Conservation (phyloP, 23 red algal genomes). For the Pyropia haitanensis region DNA sequence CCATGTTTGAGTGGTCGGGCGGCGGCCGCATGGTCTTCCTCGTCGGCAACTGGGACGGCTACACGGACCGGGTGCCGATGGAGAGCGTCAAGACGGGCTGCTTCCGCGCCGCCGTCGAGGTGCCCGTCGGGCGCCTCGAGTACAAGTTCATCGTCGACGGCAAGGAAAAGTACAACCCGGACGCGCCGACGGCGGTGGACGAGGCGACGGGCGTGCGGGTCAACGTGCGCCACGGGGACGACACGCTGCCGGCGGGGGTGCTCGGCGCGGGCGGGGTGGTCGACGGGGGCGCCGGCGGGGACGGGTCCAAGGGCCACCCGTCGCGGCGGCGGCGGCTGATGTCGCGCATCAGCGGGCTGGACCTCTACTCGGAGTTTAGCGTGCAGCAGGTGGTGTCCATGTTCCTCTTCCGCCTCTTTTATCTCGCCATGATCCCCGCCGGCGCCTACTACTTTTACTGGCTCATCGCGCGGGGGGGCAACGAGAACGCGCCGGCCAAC, state of each 20-base stretch:
- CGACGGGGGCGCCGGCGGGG: too few relatives aligned
- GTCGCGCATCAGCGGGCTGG: slow-evolving; percentile 49
- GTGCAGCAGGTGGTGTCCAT: slow-evolving; percentile 39
- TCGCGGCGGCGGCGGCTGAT: slow-evolving; percentile 12
- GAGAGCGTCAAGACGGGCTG: slow-evolving; percentile 38
- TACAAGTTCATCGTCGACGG: slow-evolving; percentile 56
- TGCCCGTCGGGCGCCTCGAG: slow-evolving; percentile 43
- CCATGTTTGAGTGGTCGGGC: slow-evolving; percentile 61
- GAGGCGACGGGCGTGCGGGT: slow-evolving; percentile 41
- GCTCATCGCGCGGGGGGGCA: slow-evolving; percentile 36
- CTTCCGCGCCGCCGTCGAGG: slow-evolving; percentile 38
- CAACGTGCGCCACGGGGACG: slow-evolving; percentile 44
- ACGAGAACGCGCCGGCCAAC: slow-evolving; percentile 13
- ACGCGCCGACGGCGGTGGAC: slow-evolving; percentile 23
- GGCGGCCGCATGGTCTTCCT: slow-evolving; percentile 47
- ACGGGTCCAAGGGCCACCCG: too few relatives aligned
- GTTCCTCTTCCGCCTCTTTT: slow-evolving; percentile 63
- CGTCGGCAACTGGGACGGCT: slow-evolving; percentile 53
- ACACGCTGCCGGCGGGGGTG: too few relatives aligned
- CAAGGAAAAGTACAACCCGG: slow-evolving; percentile 16
- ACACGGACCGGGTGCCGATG: slow-evolving; percentile 49
- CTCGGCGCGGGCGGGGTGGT: too few relatives aligned
- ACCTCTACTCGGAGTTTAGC: slow-evolving; percentile 58
- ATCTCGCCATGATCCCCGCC: slow-evolving; percentile 41
- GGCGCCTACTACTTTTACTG: slow-evolving; percentile 63